Evolutionary conservation across 2,329 filamentous ascomycete species (phyloP), one percentile per base, ranked within the genome.

Genomic region (Aspergillus transmontanensis): DNA sequence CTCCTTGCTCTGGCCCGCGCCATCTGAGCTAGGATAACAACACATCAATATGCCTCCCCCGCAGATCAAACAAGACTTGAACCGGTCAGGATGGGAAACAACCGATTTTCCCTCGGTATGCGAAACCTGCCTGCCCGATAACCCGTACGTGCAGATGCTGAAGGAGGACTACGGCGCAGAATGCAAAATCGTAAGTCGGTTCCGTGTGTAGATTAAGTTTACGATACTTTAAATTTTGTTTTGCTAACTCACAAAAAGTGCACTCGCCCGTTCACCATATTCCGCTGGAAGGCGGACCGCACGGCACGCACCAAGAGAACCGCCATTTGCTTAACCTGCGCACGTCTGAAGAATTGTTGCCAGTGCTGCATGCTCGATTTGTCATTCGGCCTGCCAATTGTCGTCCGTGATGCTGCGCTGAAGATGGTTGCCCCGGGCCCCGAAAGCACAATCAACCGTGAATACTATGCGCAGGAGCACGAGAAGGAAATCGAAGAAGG

Each of bases 361-460:
- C 95, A 99, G 82, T 94, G 90, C 81, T 99, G 95, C 83, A 98
- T 98, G 93, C 89, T 99, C 59, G 95, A 99, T 84, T 82, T 99
- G 64, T 94, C 92, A 14, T 99, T 98, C 74, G 96, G 95, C 28
- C 84, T 99, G 32, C 95, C 95, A 12, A 96, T 99, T 73, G 91
- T 94, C 16, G 92, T 99, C 63, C 89, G 95, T 75, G 95, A 99
- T 83, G 95, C 95, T 3, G 95, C 96, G 6, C 84, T 99, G 67
- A 98, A 98, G 83, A 97, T 99, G 91, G 92, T 98, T 48, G 94
- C 94, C 0, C 94, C 95, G 0, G 95, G 95, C 0, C 95, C 95
- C 0, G 87, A 93, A 67, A 96, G 92, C 76, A 90, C 92, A 60
- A 92, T 99, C 78, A 99, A 99, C 81, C 85, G 95, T 70, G 94